Conservation (phyloP, 768 basidiomycete genomes). For the Tulasnella sp. region DNA sequence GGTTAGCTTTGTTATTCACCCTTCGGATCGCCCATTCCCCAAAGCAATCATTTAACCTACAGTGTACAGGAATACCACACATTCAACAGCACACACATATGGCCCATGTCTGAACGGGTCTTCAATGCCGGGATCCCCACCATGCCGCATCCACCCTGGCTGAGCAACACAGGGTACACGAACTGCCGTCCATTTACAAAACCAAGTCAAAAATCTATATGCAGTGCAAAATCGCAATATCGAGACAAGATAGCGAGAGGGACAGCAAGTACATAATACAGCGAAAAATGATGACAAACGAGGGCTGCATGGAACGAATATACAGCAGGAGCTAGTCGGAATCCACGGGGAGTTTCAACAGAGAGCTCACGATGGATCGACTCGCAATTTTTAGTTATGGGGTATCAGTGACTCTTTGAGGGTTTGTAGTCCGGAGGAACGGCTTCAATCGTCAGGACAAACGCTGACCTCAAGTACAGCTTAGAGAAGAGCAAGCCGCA, state of each 20-base stretch:
- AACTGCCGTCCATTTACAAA: background rate
- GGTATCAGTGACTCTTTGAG: background rate
- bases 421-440: constrained; percentile 16
- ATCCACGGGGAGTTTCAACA: background rate
- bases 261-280: constrained; percentile 3
- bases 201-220: background rate
- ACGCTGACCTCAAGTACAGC: constrained; percentile 5
- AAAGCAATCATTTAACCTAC: background rate
- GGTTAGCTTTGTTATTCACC: background rate
- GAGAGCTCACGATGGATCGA: background rate
- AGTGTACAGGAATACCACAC: background rate
- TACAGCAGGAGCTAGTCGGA: background rate
- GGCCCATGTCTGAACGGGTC: background rate
- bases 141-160: background rate
- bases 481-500: constrained; percentile 15
- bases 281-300: background rate
- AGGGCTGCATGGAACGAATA: background rate
- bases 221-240: background rate
- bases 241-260: background rate
- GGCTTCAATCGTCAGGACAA: constrained; percentile 6
- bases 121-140: background rate
- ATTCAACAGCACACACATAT: background rate
- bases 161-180: no score
- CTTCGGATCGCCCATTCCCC: background rate
- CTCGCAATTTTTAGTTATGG: background rate